A percentile compares a stretch with the other conserved stretches of the same genome.
Evolutionary conservation across 495 filamentous ascomycete genomes (phyloP).

Genomic region (Viridothelium virens): DNA sequence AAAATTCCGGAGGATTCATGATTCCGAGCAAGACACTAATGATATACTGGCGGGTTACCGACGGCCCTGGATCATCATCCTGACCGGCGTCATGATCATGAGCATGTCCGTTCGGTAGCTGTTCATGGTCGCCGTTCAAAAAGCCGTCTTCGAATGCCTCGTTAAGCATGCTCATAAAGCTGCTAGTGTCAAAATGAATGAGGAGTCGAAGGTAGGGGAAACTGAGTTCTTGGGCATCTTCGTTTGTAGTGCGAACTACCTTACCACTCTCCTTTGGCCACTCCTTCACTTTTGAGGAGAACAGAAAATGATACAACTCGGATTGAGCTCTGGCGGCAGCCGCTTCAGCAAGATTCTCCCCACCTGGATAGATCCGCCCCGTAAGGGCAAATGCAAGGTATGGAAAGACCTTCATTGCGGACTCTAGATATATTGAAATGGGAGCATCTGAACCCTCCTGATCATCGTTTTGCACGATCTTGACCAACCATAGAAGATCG

Average conservation of each 20-base stretch:
- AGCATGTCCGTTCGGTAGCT: slow-evolving; percentile 44
- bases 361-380: slow-evolving; percentile 82
- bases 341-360: slow-evolving; percentile 58
- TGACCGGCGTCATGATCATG: slow-evolving; percentile 24
- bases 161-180: slow-evolving; percentile 90
- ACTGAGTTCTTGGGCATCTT: slow-evolving; percentile 49
- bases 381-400: slow-evolving; percentile 92
- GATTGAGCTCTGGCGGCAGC: slow-evolving; percentile 70
- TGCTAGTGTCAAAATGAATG: slow-evolving; percentile 78
- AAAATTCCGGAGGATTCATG: slow-evolving; percentile 67
- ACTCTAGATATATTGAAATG: slow-evolving; percentile 31
- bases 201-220: slow-evolving; percentile 80
- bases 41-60: slow-evolving; percentile 83
- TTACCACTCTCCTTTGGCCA: slow-evolving; percentile 54
- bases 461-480: slow-evolving; percentile 48
- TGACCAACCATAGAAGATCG: slow-evolving; percentile 69
- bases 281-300: slow-evolving; percentile 64
- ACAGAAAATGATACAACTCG: slow-evolving; percentile 84
- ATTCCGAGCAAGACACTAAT: slow-evolving; percentile 83
- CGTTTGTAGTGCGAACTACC: slow-evolving; percentile 46
- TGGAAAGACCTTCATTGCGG: slow-evolving; percentile 86
- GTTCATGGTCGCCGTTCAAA: slow-evolving; percentile 66
- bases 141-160: slow-evolving; percentile 96
- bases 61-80: slow-evolving; percentile 49
- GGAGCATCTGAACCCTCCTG: slow-evolving; percentile 31